Conservation (phyloP, 2,329 filamentous ascomycete genomes). For the Neoscytalidium dimidiatum region DNA sequence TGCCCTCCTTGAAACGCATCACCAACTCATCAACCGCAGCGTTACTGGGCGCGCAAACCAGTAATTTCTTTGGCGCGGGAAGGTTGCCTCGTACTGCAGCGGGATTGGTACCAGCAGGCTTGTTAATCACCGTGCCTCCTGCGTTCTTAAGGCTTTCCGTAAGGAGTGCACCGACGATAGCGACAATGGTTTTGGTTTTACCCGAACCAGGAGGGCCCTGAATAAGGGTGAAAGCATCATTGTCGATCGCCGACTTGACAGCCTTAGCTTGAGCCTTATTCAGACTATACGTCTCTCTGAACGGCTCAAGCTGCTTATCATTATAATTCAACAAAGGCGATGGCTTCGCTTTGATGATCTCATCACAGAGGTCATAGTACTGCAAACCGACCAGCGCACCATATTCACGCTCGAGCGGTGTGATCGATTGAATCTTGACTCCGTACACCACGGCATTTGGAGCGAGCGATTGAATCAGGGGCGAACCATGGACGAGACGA, state of each 20-base stretch:
- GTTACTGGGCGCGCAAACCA: slow-evolving; percentile 98
- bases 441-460: slow-evolving; percentile 72
- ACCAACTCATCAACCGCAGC: slow-evolving; percentile 96
- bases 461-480: slow-evolving; percentile 65
- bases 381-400: slow-evolving; percentile 86
- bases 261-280: slow-evolving; percentile 90
- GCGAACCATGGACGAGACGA: slow-evolving; percentile 69
- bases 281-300: slow-evolving; percentile 76
- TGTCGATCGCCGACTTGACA: slow-evolving; percentile 87
- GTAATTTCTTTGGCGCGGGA: slow-evolving; percentile 73
- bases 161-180: slow-evolving; percentile 87
- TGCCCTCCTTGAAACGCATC: slow-evolving; percentile 82
- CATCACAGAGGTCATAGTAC: slow-evolving; percentile 94
- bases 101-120: slow-evolving; percentile 37
- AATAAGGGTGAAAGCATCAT: slow-evolving; percentile 95
- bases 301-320: slow-evolving; percentile 68
- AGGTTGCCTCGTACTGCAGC: slow-evolving; percentile 27
- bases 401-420: slow-evolving; percentile 92
- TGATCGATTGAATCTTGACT: slow-evolving; percentile 88
- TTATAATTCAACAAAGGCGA: slow-evolving; percentile 83
- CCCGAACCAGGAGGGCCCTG: slow-evolving; percentile 95
- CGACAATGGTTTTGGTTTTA: slow-evolving; percentile 97
- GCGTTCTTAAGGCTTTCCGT: slow-evolving; percentile 57
- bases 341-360: slow-evolving; percentile 85
- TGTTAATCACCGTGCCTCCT: slow-evolving; percentile 48